Evolutionary conservation across 2,329 filamentous ascomycete species (phyloP).

Genomic region (Claviceps africana): DNA sequence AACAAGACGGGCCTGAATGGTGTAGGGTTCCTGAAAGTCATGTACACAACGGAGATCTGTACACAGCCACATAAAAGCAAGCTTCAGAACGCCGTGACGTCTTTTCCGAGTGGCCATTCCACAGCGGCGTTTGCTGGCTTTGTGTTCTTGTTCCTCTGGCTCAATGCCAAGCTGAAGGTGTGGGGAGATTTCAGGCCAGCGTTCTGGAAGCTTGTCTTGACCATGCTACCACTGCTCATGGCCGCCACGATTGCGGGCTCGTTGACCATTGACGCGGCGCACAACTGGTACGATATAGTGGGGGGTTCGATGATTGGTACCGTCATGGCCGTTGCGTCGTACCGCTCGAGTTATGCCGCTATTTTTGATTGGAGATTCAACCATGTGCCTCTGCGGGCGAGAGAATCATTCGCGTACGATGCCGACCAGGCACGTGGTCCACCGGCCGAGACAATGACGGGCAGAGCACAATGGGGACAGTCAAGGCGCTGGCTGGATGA

Average conservation of each 20-base stretch:
- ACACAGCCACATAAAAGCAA: constrained; percentile 35
- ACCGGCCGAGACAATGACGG: constrained; percentile 11
- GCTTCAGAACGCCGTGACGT: constrained; percentile 48
- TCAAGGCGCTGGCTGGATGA: constrained; percentile 8
- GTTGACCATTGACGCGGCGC: constrained; percentile 49
- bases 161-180: constrained; percentile 60
- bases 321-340: constrained; percentile 46
- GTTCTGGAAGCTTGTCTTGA: constrained; percentile 50
- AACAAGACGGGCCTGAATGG: constrained; percentile 25
- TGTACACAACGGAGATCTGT: constrained; percentile 52
- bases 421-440: constrained; percentile 9
- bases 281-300: constrained; percentile 58
- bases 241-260: constrained; percentile 46
- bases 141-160: constrained; percentile 50
- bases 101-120: constrained; percentile 55
- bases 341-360: constrained; percentile 52
- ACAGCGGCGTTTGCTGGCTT: constrained; percentile 50
- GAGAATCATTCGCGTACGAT: constrained; percentile 6
- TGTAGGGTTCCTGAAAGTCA: constrained; percentile 42
- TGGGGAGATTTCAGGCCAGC: constrained; percentile 51
- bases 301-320: constrained; percentile 51
- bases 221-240: constrained; percentile 45
- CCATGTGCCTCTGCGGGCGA: constrained; percentile 46
- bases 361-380: constrained; percentile 57
- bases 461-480: constrained; percentile 15